Conservation (phyloP, 176 grass and related monocot species). For the Ananas comosus region DNA sequence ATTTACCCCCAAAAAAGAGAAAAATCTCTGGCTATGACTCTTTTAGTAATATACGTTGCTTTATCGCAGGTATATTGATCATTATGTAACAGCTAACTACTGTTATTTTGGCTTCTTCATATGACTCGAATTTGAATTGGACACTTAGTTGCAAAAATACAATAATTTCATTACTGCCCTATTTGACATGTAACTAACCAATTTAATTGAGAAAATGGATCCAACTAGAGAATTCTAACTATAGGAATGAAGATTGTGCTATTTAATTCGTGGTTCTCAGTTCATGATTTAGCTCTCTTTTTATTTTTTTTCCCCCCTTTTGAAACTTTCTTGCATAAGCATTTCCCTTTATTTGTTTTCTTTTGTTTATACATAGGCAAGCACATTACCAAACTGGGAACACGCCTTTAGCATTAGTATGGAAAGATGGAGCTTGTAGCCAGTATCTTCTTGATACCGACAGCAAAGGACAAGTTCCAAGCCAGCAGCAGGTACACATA, state of each 20-base stretch:
- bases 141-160: too few species aligned
- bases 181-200: not conserved
- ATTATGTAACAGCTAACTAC: too few species aligned
- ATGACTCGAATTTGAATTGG: not conserved
- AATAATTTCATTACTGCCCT: too few species aligned
- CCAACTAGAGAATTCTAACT: not conserved
- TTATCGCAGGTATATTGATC: too few species aligned
- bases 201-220: not conserved
- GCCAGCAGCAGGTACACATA: slow-evolving; percentile 54
- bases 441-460: slow-evolving; percentile 88
- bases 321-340: not conserved
- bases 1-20: too few species aligned
- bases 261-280: too few species aligned
- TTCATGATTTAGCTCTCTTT: too few species aligned
- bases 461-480: slow-evolving; percentile 67
- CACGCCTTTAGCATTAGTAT: slow-evolving; percentile 71
- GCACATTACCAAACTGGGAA: slow-evolving; percentile 87
- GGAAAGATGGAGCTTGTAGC: slow-evolving; percentile 79
- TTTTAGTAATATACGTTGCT: too few species aligned
- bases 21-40: too few species aligned
- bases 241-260: too few species aligned
- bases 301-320: not conserved
- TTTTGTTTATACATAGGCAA: slow-evolving; percentile 41
- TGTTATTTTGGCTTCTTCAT: not conserved
- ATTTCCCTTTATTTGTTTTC: slow-evolving; percentile 6